phyloP scores from a whole-genome alignment of 768 basidiomycete species.

The Lepiota brunneoincarnata region DNA sequence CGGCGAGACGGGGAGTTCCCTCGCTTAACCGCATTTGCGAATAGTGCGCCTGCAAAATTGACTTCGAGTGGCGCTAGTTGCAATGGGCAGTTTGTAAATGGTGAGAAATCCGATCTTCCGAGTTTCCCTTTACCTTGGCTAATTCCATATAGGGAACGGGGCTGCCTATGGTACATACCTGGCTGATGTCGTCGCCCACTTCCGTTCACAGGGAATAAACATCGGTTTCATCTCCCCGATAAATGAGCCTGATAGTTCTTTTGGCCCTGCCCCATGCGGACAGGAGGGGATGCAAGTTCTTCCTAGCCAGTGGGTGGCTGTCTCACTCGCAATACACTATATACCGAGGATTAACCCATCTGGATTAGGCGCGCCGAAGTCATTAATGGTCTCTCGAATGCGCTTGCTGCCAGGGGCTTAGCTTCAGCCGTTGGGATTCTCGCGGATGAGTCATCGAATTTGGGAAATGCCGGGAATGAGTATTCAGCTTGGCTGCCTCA shows the following conservation, averaged over 20 bases:
- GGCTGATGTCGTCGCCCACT: constrained; percentile 39
- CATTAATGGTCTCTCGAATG: constrained; percentile 32
- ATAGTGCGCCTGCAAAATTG: constrained; percentile 36
- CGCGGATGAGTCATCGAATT: constrained; percentile 39
- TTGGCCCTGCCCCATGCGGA: constrained; percentile 36
- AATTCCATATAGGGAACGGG: constrained; percentile 23
- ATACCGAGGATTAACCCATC: background rate
- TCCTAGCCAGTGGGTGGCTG: constrained; percentile 30
- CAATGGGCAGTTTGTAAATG: constrained; percentile 30
- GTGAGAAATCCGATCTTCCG: constrained; percentile 13
- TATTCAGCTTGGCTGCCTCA: constrained; percentile 33
- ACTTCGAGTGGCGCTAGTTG: constrained; percentile 34
- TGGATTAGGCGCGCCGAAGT: constrained; percentile 34
- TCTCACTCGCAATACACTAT: background rate
- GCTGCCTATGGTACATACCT: constrained; percentile 39
- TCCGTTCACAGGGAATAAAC: constrained; percentile 32
- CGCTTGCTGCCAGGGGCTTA: constrained; percentile 27
- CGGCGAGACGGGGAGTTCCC: constrained; percentile 31
- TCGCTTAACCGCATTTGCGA: constrained; percentile 41
- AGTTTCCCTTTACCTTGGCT: background rate
- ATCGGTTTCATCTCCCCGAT: constrained; percentile 42
- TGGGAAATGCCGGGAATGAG: constrained; percentile 27
- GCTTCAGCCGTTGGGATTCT: constrained; percentile 32
- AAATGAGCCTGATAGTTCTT: constrained; percentile 40
- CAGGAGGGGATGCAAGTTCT: constrained; percentile 46